Base-by-base conservation (phyloP, 1,139 yeast genomes). In the Blastobotrys ciferrii region DNA sequence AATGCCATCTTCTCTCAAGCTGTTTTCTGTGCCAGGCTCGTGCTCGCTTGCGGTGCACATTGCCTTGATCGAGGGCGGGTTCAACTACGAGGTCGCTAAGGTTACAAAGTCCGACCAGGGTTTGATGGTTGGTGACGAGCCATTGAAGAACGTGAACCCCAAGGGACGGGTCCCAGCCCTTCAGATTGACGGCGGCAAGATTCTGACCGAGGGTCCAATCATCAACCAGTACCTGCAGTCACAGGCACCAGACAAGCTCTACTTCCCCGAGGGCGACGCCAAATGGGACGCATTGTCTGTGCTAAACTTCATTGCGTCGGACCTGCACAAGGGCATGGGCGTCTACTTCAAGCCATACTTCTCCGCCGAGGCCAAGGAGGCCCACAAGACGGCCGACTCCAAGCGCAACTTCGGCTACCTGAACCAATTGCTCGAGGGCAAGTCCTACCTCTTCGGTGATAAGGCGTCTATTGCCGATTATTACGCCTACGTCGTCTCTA, bases 121-220 rank as follows among this genome's bases (percentile, higher is more conserved):
- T 3, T 12, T 28, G 28, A n/a, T 18, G 14, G 36, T 41, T 6
- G 35, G 36, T 14, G 36, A 31, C 28, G 28, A 31, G 13, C 33
- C 30, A 19, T 47, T 23, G 42, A 6, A 12, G 33, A 35, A 42
- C 12, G 39, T 49, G 42, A 44, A 42, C 47, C 51, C 50, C 15
- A 36, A 39, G 17, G 50, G 48, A 17, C 44, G 48, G 5, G 53
- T 44, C 23, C 53, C 53, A 18, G 45, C 50, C 9, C 38, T 49
- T 19, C 25, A 36, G 23, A 35, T 49, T 36, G 48, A 44, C 32
- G 41, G 47, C 23, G 51, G 51, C 38, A 7, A 25, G 13, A 14
- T 49, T 20, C 14, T 44, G 14, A 43, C 48, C 9, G 46, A 49
- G 45, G 46, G 43, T 31, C 35, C 30, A 3, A 46, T 49, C 32